phyloP scores from a whole-genome alignment of 331 rosid genomes.

The Arachis monticola region DNA sequence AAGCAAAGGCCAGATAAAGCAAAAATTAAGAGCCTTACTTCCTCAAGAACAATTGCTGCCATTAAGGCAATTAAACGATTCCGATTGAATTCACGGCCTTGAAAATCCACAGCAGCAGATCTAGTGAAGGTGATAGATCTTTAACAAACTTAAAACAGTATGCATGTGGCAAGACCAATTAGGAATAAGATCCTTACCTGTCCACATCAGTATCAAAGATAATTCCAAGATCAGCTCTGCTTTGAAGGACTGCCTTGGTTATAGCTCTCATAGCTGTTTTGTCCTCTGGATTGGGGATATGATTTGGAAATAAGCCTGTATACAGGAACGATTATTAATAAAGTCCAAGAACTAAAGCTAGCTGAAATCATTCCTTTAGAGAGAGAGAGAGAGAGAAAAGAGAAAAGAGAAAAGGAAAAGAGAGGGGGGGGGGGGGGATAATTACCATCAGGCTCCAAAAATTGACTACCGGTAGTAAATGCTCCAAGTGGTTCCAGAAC shows the following conservation, averaged over 20 bases:
- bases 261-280: slow-evolving; percentile 95
- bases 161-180: slow-evolving; percentile 1
- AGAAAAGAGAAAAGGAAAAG: no score
- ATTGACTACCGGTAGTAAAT: slow-evolving; percentile 87
- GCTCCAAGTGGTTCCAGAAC: slow-evolving; percentile 97
- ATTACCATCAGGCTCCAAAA: slow-evolving; percentile 99
- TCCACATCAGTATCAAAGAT: slow-evolving; percentile 97
- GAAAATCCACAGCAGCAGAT: slow-evolving; percentile 96
- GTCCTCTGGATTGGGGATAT: slow-evolving; percentile 97
- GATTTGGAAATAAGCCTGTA: slow-evolving; percentile 95
- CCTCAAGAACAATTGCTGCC: slow-evolving; percentile 95
- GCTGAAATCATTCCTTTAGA: slow-evolving; percentile 24
- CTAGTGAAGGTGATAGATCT: slow-evolving; percentile 46
- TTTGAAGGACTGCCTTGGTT: slow-evolving; percentile 87
- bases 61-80: slow-evolving; percentile 92
- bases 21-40: slow-evolving; percentile 52
- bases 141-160: slow-evolving; percentile 20
- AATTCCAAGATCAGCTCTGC: slow-evolving; percentile 95
- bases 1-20: slow-evolving; percentile 13
- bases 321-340: slow-evolving; percentile 30
- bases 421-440: background rate
- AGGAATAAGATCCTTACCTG: slow-evolving; percentile 54
- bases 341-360: slow-evolving; percentile 15
- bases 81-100: slow-evolving; percentile 83
- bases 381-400: background rate